Evolutionary conservation across 2,329 filamentous ascomycete genomes (phyloP), one percentile per base, ranked within the genome.

Genomic region (Fusarium scirpi): DNA sequence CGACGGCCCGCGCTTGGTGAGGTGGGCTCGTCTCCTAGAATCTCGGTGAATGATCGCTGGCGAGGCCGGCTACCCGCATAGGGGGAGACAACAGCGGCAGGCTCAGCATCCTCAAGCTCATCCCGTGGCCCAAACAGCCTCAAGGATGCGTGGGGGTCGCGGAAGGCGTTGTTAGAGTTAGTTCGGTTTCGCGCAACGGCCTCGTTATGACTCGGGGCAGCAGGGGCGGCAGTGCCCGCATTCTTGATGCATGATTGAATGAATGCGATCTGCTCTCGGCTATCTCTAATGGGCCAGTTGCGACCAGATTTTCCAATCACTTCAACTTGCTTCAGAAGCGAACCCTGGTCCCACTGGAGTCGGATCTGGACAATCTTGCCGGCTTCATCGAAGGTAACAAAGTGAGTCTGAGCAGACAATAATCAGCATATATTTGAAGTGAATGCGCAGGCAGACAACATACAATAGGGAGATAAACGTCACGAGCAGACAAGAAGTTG

Each of bases 261-360:
- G 76, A 97, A 83, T 75, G 89, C 90, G 73, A 91, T 86, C 83
- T 98, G 94, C 57, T 97, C 94, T 75, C 89, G 89, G 78, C 91
- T 92, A 78, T 97, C 94, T 73, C 90, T 89, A 78, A 99, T 97
- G 58, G 96, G 96, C 96, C 96, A 99, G 82, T 96, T 97, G 79
- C 92, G 92, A 60, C 93, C 93, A 57, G 92, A 91, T 78, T 91
- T 91, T 76, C 96, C 95, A 80, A 99, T 98, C 60, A 98, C 90
- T 68, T 98, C 94, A 70, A 98, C 87, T 80, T 97, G 92, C 83
- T 96, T 98, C 72, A 99, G 88, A 43, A 99, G 88, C 57, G 94
- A 92, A 66, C 91, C 94, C 81, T 99, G 96, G 79, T 99, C 96
- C 96, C 96, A 99, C 79, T 92, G 93, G 73, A 95, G 89, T 74